Evolutionary conservation across 2,329 filamentous ascomycete genomes (phyloP), one percentile per base, ranked within the genome.

Genomic region (Fusarium odoratissimum): DNA sequence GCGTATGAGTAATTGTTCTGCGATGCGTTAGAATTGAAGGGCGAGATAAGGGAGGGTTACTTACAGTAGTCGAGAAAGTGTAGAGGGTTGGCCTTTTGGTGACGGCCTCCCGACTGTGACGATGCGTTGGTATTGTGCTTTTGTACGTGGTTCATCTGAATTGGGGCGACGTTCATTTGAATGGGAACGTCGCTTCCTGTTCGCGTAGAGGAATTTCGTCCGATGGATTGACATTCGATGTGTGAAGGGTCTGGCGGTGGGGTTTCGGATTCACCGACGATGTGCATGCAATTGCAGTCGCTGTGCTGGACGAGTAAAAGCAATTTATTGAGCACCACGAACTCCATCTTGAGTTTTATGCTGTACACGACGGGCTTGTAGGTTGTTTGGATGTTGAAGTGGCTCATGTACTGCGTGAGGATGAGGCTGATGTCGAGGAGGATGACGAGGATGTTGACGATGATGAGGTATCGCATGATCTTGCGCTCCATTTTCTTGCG

Each of bases 331-430:
- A 73, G 67, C 16, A 73, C 71, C 10, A 74, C 64, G 9, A 73
- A 73, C 13, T 73, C 71, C 71, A 73, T 74, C 56, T 73, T 73
- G 7, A 73, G 56, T 42, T 73, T 73, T 31, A 73, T 74, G 63
- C 71, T 73, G 58, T 73, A 73, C 10, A 73, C 71, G 19, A 73
- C 71, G 11, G 71, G 71, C 10, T 73, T 73, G 67, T 72, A 74
- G 4, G 71, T 73, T 9, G 71, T 73, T 25, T 73, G 71, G 8
- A 73, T 74, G 46, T 65, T 71, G 25, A 73, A 73, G 45, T 72
- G 67, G 40, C 59, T 61, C 58, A 72, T 67, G n/a, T 74, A 73
- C 21, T 73, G 71, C 8, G 63, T 73, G 7, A 45, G 13, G 6
- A 74, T 67, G 30, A 73, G 62, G 31, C 54, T 64, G 13, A 73